A percentile compares a stretch with the other conserved stretches of the same genome.
Evolutionary conservation across 108 stramenopile species (phyloP).

Genomic region (Stephanodiscus triporus): DNA sequence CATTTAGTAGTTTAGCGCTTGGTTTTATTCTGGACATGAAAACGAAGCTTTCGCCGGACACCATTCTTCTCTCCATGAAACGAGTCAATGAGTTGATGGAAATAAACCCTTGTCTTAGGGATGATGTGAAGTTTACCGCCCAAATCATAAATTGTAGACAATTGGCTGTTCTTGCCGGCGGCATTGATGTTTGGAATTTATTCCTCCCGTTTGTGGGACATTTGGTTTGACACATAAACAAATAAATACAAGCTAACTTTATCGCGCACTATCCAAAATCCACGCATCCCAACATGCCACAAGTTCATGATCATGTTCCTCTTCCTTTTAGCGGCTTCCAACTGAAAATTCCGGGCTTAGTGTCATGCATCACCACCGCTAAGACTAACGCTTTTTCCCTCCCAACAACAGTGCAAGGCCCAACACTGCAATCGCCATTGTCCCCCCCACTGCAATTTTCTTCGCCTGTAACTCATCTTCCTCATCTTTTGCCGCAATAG

Average conservation of each 20-base stretch:
- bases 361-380: not conserved
- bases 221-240: not conserved
- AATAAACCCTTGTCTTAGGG: conserved; percentile 3
- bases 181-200: conserved; percentile 23
- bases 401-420: conserved; percentile 56
- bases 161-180: conserved; percentile 19
- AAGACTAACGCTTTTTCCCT: conserved; percentile 26
- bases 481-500: conserved; percentile 71
- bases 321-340: too few species aligned
- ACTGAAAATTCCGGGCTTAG: too few species aligned
- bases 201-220: conserved; percentile 1
- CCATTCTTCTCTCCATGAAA: conserved; percentile 13
- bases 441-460: conserved; percentile 75
- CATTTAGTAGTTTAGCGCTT: conserved; percentile 38
- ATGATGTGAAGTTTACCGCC: conserved; percentile 7
- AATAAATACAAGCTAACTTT: not conserved
- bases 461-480: conserved; percentile 61
- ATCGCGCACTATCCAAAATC: too few species aligned
- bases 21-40: conserved; percentile 26
- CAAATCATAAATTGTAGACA: conserved; percentile 27
- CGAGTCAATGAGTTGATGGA: conserved; percentile 37
- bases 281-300: too few species aligned
- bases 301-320: too few species aligned
- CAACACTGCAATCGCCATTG: conserved; percentile 70
- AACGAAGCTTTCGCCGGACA: conserved; percentile 1